phyloP scores from a whole-genome alignment of 805 yeast genomes.

The Zygotorulaspora florentina region DNA sequence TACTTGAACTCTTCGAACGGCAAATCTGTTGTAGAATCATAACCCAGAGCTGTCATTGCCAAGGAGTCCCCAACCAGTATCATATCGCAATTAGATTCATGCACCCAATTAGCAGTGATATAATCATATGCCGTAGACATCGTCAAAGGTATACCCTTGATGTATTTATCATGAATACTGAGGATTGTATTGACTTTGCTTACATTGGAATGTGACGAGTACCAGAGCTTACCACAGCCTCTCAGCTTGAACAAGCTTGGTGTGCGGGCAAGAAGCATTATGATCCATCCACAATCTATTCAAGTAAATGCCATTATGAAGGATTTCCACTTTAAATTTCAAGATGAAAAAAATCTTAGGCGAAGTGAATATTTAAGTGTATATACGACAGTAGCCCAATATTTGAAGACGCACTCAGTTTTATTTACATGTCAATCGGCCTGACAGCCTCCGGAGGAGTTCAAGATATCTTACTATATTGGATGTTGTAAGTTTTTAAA shows the following conservation, averaged over 20 bases:
- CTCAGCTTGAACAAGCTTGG: not conserved
- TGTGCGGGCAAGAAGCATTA: not conserved
- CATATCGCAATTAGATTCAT: slow-evolving; percentile 61
- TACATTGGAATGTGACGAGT: slow-evolving; percentile 9
- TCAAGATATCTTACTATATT: slow-evolving; percentile 9
- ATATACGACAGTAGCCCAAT: no score
- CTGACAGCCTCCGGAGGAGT: not conserved
- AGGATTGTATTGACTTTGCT: slow-evolving; percentile 28
- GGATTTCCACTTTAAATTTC: no score
- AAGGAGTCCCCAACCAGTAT: slow-evolving; percentile 86
- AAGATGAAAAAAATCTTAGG: no score
- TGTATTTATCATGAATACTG: slow-evolving; percentile 37
- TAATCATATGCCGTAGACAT: slow-evolving; percentile 86
- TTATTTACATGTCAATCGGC: no score
- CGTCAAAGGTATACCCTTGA: slow-evolving; percentile 39
- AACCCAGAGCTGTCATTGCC: slow-evolving; percentile 88
- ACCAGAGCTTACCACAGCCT: slow-evolving; percentile 1
- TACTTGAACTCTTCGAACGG: slow-evolving; percentile 75
- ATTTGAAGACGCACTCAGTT: no score
- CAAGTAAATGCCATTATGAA: not conserved
- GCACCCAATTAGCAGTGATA: slow-evolving; percentile 69
- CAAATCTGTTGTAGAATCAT: slow-evolving; percentile 67
- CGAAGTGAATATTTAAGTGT: no score
- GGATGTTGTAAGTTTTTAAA: slow-evolving; percentile 53
- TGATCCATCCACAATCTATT: not conserved